phyloP scores from a whole-genome alignment of 1,284 basidiomycete genomes.

The Sanguinoderma infundibulare region DNA sequence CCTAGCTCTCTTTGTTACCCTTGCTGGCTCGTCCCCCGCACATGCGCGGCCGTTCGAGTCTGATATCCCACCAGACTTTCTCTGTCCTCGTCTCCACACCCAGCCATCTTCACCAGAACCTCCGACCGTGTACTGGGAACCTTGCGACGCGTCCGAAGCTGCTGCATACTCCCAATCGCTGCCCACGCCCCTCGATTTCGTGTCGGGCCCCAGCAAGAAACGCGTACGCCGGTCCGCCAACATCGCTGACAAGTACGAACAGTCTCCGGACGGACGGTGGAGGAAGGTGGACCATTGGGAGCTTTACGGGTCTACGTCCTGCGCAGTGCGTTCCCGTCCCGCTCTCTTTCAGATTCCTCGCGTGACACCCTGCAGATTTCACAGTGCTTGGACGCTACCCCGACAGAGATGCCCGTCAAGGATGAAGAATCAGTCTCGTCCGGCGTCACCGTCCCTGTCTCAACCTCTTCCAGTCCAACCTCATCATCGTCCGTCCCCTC shows the following conservation, averaged over 20 bases:
- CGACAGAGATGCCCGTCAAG: conserved; percentile 23
- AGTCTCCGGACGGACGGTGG: conserved; percentile 65
- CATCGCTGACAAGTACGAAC: conserved; percentile 60
- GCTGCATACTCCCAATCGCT: not conserved
- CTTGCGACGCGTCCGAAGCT: conserved; percentile 17
- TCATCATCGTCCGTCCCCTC: conserved; percentile 18
- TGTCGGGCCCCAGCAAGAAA: conserved; percentile 13
- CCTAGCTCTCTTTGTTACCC: conserved; percentile 58
- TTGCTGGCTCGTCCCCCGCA: conserved; percentile 49
- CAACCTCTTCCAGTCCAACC: conserved; percentile 3
- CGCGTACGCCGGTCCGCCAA: conserved; percentile 13
- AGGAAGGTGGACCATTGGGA: conserved; percentile 59
- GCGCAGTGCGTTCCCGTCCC: conserved; percentile 37
- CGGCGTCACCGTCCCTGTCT: conserved; percentile 6
- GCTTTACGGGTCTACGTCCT: conserved; percentile 64
- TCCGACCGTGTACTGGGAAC: conserved; percentile 14
- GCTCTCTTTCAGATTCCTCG: conserved; percentile 3
- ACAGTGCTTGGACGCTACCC: conserved; percentile 18
- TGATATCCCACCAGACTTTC: conserved; percentile 55
- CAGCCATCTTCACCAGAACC: conserved; percentile 15
- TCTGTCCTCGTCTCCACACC: conserved; percentile 55
- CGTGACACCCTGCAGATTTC: conserved; percentile 16
- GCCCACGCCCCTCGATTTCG: conserved; percentile 9
- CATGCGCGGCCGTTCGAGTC: conserved; percentile 48
- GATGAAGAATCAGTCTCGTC: conserved; percentile 20